These are phyloP conservation scores for Eimeria maxima DNA, from an alignment of 169 alveolate genomes.

Conservation along the genomic window DNA sequence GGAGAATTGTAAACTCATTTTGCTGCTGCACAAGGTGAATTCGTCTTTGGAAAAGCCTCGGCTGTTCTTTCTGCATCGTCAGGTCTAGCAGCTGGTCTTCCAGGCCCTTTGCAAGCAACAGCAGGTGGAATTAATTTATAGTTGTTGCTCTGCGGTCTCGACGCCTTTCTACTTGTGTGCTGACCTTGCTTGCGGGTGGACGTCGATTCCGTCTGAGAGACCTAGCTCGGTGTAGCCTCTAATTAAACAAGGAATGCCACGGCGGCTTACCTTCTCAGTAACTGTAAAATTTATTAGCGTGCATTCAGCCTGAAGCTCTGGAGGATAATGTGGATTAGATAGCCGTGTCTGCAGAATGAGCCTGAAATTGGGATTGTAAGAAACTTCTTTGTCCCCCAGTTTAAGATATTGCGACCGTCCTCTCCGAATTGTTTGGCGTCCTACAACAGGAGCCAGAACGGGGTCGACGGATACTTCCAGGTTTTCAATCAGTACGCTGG, in stretches of 20 bases:
- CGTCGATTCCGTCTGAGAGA: neutral
- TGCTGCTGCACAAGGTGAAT: constrained; percentile 96
- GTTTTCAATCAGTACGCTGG: constrained; percentile 96
- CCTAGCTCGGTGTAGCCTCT: neutral
- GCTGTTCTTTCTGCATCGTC: constrained; percentile 97
- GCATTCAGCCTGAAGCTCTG: constrained; percentile 98
- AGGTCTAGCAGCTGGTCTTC: constrained; percentile 97
- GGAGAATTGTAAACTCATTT: constrained; percentile 96
- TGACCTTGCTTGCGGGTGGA: too few relatives aligned
- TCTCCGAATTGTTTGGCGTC: constrained; percentile 95
- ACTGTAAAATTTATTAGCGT: constrained; percentile 98
- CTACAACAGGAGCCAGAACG: constrained; percentile 96
- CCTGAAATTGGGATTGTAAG: constrained; percentile 89
- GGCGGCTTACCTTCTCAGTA: constrained; percentile 86
- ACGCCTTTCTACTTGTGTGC: neutral
- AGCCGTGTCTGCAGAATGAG: constrained; percentile 96
- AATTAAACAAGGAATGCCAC: neutral
- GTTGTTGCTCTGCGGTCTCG: neutral
- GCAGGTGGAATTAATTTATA: neutral
- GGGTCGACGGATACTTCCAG: constrained; percentile 97
- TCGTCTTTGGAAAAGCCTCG: constrained; percentile 94
- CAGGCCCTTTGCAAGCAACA: constrained; percentile 89
- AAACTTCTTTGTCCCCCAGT: constrained; percentile 92
- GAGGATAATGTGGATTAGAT: constrained; percentile 98
- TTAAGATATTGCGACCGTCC: constrained; percentile 91